A percentile compares a stretch with the other conserved stretches of the same genome.
phyloP scores from a whole-genome alignment of 108 stramenopile genomes.

The Skeletonema menzelii region DNA sequence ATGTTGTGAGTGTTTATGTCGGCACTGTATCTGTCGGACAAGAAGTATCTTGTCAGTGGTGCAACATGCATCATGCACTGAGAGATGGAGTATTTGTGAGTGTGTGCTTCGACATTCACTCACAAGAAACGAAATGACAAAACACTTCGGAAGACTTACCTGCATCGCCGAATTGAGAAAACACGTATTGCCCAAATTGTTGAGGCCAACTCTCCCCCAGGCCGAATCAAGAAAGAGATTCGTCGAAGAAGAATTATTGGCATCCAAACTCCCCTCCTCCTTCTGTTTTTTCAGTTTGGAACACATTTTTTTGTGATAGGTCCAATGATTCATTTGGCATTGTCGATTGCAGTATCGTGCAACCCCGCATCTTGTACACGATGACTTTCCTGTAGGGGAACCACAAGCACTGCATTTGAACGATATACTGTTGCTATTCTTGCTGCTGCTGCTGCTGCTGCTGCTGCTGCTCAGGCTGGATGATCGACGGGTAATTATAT shows the following conservation, averaged over 20 bases:
- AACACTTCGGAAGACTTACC: conserved; percentile 11
- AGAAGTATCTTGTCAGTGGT: conserved; percentile 88
- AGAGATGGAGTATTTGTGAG: not conserved
- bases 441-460: not conserved
- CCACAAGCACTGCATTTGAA: conserved; percentile 55
- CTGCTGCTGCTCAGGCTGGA: not conserved
- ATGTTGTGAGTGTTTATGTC: conserved; percentile 79
- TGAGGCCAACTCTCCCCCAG: conserved; percentile 79
- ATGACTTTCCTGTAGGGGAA: conserved; percentile 43
- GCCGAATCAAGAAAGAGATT: not conserved
- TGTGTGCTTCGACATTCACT: not conserved
- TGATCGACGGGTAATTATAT: not conserved
- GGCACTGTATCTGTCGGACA: conserved; percentile 56
- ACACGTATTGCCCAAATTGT: conserved; percentile 97
- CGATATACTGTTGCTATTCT: not conserved
- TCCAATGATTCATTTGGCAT: conserved; percentile 77
- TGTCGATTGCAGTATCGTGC: conserved; percentile 59
- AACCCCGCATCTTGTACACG: conserved; percentile 52
- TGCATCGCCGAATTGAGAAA: conserved; percentile 94
- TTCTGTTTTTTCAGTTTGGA: conserved; percentile 10
- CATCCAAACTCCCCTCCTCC: conserved; percentile 12
- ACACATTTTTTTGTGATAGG: conserved; percentile 58
- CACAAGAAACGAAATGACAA: not conserved
- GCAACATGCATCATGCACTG: conserved; percentile 80
- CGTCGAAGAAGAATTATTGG: not conserved